These are phyloP conservation scores for Syzygium syzygioides DNA, from an alignment of 441 rosid species.

Conservation along the genomic window DNA sequence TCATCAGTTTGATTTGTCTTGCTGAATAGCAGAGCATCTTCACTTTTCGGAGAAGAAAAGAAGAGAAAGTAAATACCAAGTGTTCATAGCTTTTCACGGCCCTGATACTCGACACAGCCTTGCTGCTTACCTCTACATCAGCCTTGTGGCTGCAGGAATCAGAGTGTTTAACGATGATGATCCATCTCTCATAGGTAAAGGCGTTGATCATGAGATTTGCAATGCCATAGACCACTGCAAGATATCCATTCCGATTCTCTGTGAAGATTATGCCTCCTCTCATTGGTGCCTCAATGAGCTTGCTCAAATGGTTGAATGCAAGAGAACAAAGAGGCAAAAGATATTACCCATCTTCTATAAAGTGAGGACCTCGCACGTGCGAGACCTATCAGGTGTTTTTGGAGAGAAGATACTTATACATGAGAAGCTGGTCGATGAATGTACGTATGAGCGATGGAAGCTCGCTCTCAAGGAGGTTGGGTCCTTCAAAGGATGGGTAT, in stretches of 20 bases:
- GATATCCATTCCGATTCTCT: not conserved
- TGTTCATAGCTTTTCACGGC: not conserved
- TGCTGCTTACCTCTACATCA: not conserved
- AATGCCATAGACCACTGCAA: not conserved
- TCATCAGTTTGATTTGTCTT: not conserved
- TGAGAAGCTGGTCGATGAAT: not conserved
- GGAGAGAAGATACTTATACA: not conserved
- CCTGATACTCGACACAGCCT: not conserved
- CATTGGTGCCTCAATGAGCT: accelerated
- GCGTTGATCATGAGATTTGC: not conserved
- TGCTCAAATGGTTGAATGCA: not conserved
- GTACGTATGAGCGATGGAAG: not conserved
- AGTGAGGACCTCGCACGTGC: not conserved
- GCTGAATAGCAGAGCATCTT: not conserved
- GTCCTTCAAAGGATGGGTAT: not conserved
- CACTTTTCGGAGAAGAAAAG: not conserved
- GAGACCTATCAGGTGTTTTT: not conserved
- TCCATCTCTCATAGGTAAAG: not conserved
- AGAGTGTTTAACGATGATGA: not conserved
- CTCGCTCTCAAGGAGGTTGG: not conserved
- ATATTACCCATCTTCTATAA: not conserved
- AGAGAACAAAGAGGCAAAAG: not conserved
- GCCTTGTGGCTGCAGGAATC: not conserved
- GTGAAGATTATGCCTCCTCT: not conserved
- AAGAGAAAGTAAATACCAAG: not conserved